A percentile compares a stretch with the other conserved stretches of the same genome.
These are phyloP conservation scores for Syncephalastrum racemosum DNA, from an alignment of 371 early-diverging fungal species.

Conservation along the genomic window DNA sequence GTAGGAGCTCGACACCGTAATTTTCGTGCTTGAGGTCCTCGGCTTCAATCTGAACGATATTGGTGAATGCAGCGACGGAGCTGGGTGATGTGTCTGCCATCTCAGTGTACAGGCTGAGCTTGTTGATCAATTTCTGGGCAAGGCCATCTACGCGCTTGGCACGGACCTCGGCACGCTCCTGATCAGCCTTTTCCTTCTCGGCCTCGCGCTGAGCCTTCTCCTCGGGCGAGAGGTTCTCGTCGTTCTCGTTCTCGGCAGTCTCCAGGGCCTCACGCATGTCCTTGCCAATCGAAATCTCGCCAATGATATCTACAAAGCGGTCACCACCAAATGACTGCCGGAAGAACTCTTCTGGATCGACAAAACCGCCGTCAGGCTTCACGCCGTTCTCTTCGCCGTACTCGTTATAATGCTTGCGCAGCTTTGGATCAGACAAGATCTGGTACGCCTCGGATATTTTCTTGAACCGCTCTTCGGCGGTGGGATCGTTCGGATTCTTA, in stretches of 20 bases:
- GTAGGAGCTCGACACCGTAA: conserved; percentile 90
- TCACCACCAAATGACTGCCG: conserved; percentile 94
- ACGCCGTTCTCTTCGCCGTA: conserved; percentile 71
- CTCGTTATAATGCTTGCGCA: conserved; percentile 85
- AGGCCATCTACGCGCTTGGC: conserved; percentile 74
- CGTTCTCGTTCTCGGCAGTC: conserved; percentile 48
- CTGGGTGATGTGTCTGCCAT: conserved; percentile 41
- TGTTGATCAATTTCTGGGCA: conserved; percentile 67
- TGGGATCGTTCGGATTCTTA: conserved; percentile 81
- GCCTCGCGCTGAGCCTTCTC: conserved; percentile 65
- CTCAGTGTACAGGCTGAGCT: conserved; percentile 80
- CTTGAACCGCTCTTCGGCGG: conserved; percentile 92
- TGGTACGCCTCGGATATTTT: conserved; percentile 95
- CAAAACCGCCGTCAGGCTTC: conserved; percentile 74
- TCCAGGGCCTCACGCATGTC: conserved; percentile 85
- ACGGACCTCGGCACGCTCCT: conserved; percentile 54
- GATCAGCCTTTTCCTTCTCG: conserved; percentile 34
- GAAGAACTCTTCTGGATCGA: conserved; percentile 93
- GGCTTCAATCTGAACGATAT: conserved; percentile 74
- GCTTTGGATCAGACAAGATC: conserved; percentile 83
- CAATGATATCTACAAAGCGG: conserved; percentile 91
- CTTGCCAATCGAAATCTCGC: conserved; percentile 92
- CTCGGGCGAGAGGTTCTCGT: conserved; percentile 47
- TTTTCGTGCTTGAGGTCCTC: conserved; percentile 85
- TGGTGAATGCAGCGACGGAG: conserved; percentile 64